phyloP scores from a whole-genome alignment of 140 eudicot genomes.

The Cichorium intybus region DNA sequence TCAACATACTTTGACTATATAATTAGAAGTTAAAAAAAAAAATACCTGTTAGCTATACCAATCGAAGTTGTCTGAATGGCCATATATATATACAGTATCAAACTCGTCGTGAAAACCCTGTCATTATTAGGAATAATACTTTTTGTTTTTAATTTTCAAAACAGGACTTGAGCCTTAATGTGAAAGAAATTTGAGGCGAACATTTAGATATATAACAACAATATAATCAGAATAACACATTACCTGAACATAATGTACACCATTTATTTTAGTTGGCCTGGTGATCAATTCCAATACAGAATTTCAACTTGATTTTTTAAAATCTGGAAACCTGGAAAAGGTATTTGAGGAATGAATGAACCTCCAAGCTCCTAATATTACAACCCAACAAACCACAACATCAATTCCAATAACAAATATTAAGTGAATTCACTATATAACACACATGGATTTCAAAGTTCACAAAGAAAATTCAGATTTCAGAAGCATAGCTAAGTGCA shows the following conservation, averaged over 20 bases:
- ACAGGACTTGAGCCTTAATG: no score
- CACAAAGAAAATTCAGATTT: background rate
- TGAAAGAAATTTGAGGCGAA: no score
- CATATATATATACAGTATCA: constrained; percentile 84
- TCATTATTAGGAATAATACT: no score
- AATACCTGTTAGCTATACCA: constrained; percentile 94
- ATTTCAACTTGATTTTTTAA: constrained; percentile 69
- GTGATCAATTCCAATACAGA: constrained; percentile 81
- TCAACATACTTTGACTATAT: background rate
- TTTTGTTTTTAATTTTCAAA: no score
- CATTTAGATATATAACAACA: no score
- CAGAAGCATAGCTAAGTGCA: background rate
- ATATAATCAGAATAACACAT: constrained; percentile 4
- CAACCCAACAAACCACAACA: constrained; percentile 18
- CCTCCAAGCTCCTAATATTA: constrained; percentile 75
- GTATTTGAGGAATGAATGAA: constrained; percentile 62
- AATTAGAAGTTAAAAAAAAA: background rate
- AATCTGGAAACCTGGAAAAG: constrained; percentile 73
- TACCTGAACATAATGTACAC: constrained; percentile 99
- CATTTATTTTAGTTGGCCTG: constrained; percentile 88
- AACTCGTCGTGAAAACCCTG: constrained; percentile 96
- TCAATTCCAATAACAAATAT: background rate
- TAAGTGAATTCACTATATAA: constrained; percentile 5
- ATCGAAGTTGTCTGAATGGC: constrained; percentile 96
- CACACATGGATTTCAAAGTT: background rate